Percentiles rank a stretch among this genome's conserved stretches.
Evolutionary conservation across 352 stramenopile genomes (phyloP).

Genomic region (Phytophthora idaei): DNA sequence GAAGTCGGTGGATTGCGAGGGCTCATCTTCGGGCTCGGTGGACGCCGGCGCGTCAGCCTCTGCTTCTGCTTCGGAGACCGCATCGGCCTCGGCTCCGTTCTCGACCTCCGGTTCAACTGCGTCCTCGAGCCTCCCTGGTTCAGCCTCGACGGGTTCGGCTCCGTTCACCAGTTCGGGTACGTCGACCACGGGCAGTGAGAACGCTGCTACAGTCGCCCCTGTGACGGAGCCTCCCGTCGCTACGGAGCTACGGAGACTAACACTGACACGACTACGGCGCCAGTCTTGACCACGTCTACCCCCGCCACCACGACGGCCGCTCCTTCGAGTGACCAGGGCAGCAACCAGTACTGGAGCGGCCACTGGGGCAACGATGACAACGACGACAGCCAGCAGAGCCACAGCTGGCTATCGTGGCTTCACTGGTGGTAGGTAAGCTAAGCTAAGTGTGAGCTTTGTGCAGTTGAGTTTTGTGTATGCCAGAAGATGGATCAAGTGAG

Average conservation of each 20-base stretch:
- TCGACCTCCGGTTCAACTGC: constrained; percentile 14
- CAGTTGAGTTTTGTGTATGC: constrained; percentile 18
- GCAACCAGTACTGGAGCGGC: constrained; percentile 12
- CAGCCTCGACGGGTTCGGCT: constrained; percentile 16
- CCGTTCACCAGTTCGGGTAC: constrained; percentile 8
- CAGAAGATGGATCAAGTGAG: constrained; percentile 20
- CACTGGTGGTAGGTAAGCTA: constrained; percentile 33
- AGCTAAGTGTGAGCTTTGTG: constrained; percentile 1
- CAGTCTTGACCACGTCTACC: background rate
- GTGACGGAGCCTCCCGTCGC: constrained; percentile 15
- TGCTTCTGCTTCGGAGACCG: background rate
- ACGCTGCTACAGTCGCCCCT: constrained; percentile 17
- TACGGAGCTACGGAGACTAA: background rate
- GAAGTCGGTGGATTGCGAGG: constrained; percentile 28
- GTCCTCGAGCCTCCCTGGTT: constrained; percentile 16
- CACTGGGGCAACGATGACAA: constrained; percentile 10
- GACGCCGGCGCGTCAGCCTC: constrained; percentile 11
- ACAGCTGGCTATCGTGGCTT: constrained; percentile 18
- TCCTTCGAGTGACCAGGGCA: constrained; percentile 13
- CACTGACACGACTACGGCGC: constrained; percentile 9
- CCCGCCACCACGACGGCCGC: constrained; percentile 9
- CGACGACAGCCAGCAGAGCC: constrained; percentile 6
- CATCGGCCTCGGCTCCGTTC: constrained; percentile 7
- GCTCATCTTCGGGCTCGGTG: constrained; percentile 15
- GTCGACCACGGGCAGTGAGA: constrained; percentile 8